Conservation (phyloP, 108 stramenopile species). For the Fragilariopsis cylindrus region DNA sequence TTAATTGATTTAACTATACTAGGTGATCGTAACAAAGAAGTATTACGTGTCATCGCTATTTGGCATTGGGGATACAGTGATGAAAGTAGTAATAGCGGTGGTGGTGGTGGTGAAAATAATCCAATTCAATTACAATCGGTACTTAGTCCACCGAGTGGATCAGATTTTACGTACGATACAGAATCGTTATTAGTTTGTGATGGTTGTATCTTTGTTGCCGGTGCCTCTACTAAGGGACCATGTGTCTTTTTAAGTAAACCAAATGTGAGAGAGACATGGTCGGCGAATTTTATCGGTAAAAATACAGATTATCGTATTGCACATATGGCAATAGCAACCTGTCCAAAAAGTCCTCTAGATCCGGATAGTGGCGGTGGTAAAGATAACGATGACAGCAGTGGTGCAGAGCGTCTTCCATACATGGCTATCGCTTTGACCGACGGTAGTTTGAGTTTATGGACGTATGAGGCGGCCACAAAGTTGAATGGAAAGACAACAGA, state of each 20-base stretch:
- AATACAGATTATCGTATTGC: conserved; percentile 31
- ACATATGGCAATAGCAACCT: conserved; percentile 40
- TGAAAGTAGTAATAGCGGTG: conserved; percentile 2
- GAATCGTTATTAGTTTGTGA: conserved; percentile 62
- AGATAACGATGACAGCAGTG: neutral
- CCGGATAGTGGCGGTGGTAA: neutral
- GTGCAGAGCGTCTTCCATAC: conserved; percentile 39
- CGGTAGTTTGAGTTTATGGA: conserved; percentile 71
- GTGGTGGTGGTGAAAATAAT: too few relatives aligned
- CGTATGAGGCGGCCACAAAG: conserved; percentile 61
- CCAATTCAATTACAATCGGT: conserved; percentile 59
- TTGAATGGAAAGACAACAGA: conserved; percentile 21
- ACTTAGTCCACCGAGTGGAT: conserved; percentile 50
- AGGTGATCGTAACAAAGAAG: conserved; percentile 35
- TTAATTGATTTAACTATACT: conserved; percentile 42
- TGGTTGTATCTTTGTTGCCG: conserved; percentile 78
- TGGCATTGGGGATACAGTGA: conserved; percentile 85
- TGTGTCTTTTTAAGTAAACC: conserved; percentile 78
- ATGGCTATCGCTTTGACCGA: conserved; percentile 76
- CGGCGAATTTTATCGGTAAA: conserved; percentile 55
- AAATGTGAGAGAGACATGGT: conserved; percentile 69
- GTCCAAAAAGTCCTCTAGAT: conserved; percentile 1
- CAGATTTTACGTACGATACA: conserved; percentile 62
- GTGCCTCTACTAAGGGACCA: conserved; percentile 46
- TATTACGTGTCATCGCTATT: conserved; percentile 58